Evolutionary conservation across 1,284 basidiomycete genomes (phyloP), one percentile per base, ranked within the genome.

Genomic region (Tausonia pullulans): DNA sequence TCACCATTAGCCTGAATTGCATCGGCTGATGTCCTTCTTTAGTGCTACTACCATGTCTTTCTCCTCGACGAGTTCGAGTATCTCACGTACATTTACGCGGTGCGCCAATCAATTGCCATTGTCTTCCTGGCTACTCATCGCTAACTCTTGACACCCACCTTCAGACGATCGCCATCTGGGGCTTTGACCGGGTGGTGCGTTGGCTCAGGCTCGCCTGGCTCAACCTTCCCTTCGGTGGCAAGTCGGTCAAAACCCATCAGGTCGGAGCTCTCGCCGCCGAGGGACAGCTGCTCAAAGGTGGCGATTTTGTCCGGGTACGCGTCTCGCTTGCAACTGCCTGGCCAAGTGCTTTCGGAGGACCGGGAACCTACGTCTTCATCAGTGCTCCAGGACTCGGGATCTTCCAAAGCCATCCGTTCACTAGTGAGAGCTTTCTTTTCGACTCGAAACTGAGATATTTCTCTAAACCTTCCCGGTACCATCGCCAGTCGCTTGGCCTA

Each of bases 41-140:
- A 70, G 8, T 67, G 67, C 40, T 75, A 71, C 60, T 70, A 72
- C 41, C 73, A 75, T 64, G 71, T 74, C 58, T 67, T 67, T 40
- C 67, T 71, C 45, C 65, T 70, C 54, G 64, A 67, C n/a, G 39
- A 65, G n/a, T 70, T 57, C 40, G 61, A 67, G 55, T 65, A 69
- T 50, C 64, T 59, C 41, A 48, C 49, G 4, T 63, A 53, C 46
- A 63, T 52, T 16, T 52, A 52, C 51, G 51, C 51, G 27, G 27
- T 27, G 27, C 27, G 27, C 27, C 27, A 27, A 27, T 27, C 2
- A 27, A 27, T 10, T 10, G 48, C n/a, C 10, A 50, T 50, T 50
- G n/a, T 50, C n/a, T n/a, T 50, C 48, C 10, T n/a, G 10, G 48
- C 48, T n/a, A 2, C 48, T 50, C 10, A 50, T 50, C n/a, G 10